These are phyloP conservation scores for Cucurbitaria berberidis DNA, from an alignment of 2,329 filamentous ascomycete species.

Conservation along the genomic window DNA sequence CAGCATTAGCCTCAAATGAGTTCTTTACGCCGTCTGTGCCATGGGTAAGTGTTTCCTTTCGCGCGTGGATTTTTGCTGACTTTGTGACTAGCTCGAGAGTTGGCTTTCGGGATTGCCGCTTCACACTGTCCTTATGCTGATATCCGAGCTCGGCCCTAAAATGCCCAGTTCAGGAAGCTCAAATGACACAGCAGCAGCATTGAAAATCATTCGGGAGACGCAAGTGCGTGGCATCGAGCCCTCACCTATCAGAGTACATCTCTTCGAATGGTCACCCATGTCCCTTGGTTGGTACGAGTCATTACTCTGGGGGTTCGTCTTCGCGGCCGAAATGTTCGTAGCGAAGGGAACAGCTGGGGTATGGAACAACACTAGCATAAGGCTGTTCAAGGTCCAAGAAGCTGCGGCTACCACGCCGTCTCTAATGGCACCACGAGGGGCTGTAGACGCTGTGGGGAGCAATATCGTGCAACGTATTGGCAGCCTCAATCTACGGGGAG, in stretches of 20 bases:
- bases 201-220: slow-evolving; percentile 63
- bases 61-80: slow-evolving; percentile 25
- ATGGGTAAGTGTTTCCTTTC: slow-evolving; percentile 62
- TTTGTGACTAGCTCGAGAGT: slow-evolving; percentile 71
- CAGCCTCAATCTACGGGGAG: slow-evolving; percentile 72
- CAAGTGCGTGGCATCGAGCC: slow-evolving; percentile 76
- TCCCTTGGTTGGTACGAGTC: slow-evolving; percentile 96
- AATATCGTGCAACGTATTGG: slow-evolving; percentile 88
- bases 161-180: slow-evolving; percentile 56
- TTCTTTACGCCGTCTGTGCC: slow-evolving; percentile 78
- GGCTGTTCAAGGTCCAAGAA: slow-evolving; percentile 88
- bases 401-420: slow-evolving; percentile 80
- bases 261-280: slow-evolving; percentile 92
- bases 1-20: slow-evolving; percentile 62
- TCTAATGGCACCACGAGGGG: slow-evolving; percentile 82
- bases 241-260: slow-evolving; percentile 76
- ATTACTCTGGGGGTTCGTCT: slow-evolving; percentile 90
- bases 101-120: slow-evolving; percentile 93
- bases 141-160: slow-evolving; percentile 64
- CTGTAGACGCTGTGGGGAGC: slow-evolving; percentile 90
- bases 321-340: slow-evolving; percentile 86
- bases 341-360: slow-evolving; percentile 86
- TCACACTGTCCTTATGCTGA: slow-evolving; percentile 81
- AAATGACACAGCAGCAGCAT: slow-evolving; percentile 48
- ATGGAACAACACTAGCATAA: slow-evolving; percentile 90